Evolutionary conservation across 1,139 yeast genomes (phyloP), one percentile per base, ranked within the genome.

Genomic region (Candida labiduridarum): DNA sequence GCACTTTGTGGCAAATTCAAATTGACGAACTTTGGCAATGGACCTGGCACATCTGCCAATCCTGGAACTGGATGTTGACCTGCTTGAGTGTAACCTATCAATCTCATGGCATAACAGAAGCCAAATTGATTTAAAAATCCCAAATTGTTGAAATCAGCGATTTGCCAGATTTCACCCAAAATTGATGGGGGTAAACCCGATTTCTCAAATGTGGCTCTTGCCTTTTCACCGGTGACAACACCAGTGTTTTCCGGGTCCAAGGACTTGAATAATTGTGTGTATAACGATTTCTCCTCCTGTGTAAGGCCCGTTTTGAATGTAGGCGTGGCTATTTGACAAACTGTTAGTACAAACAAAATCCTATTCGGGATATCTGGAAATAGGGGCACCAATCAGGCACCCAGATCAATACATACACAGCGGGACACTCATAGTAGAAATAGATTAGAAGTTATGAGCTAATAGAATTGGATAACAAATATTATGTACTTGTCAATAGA

Each of bases 161-260:
- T 66, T 66, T 89, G 95, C 99, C 99, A 95, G 53, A 95, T 86
- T 66, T 91, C 96, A 4, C 97, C 97, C 47, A 94, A 74, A 36
- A 82, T 73, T 16, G 84, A 77, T 2, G 96, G 87, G 7, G 96
- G 85, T 49, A 94, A 78, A 0, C 96, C 96, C 2, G 96, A 86
- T 53, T 88, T 87, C 61, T 92, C 96, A 58, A 95, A 85, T 4
- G 96, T 78, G 9, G 89, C 77, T 57, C 96, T 81, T n/a, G 97
- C 92, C 48, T 86, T 84, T 42, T 88, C 96, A 31, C 99, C 99
- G 8, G 97, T 89, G 52, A 94, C 87, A 43, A 87, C 78, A 2
- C 97, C 97, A 44, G 87, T 72, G 44, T 80, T 79, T 59, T 89
- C 96, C 1, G 86, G 81, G 66, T 94, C 99, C 59, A 94, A 79